Conservation (phyloP, 495 filamentous ascomycete species). For the Xylaria castorea region DNA sequence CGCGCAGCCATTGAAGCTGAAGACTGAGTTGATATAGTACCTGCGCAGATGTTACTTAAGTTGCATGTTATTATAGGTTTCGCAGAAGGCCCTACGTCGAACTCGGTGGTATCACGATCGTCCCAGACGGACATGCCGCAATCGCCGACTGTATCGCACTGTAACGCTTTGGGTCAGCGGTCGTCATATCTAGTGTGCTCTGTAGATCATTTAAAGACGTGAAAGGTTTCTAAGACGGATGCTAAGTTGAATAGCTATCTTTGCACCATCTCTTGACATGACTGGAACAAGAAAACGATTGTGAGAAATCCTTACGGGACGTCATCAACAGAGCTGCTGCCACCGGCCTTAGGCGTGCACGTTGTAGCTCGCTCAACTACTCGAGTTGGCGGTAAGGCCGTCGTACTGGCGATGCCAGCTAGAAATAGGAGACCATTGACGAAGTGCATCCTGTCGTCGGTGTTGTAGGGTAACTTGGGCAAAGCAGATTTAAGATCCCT, state of each 20-base stretch:
- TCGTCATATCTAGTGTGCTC: not conserved
- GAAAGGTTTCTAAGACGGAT: not conserved
- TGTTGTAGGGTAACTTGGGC: not conserved
- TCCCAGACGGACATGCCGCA: slow-evolving; percentile 48
- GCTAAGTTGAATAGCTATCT: not conserved
- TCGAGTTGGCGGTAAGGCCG: slow-evolving; percentile 10
- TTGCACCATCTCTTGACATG: not conserved
- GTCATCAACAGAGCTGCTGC: slow-evolving; percentile 42
- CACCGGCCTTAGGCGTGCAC: slow-evolving; percentile 49
- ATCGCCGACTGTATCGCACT: slow-evolving; percentile 46
- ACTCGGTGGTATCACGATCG: slow-evolving; percentile 51
- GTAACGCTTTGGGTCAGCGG: not conserved
- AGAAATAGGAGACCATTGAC: slow-evolving; percentile 6
- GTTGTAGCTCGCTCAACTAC: slow-evolving; percentile 33
- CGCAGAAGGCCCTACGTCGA: slow-evolving; percentile 30
- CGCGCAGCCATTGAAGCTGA: slow-evolving; percentile 47
- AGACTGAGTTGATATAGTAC: slow-evolving; percentile 46
- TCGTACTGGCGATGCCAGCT: slow-evolving; percentile 3
- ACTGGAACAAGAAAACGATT: not conserved
- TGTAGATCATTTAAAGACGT: not conserved
- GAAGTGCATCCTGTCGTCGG: slow-evolving; percentile 3
- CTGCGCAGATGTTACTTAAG: too few species aligned
- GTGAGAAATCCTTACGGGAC: slow-evolving; percentile 30
- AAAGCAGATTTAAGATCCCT: not conserved
- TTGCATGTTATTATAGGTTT: too few species aligned